phyloP scores from a whole-genome alignment of 2,329 filamentous ascomycete genomes.

The Aspergillus caelatus region DNA sequence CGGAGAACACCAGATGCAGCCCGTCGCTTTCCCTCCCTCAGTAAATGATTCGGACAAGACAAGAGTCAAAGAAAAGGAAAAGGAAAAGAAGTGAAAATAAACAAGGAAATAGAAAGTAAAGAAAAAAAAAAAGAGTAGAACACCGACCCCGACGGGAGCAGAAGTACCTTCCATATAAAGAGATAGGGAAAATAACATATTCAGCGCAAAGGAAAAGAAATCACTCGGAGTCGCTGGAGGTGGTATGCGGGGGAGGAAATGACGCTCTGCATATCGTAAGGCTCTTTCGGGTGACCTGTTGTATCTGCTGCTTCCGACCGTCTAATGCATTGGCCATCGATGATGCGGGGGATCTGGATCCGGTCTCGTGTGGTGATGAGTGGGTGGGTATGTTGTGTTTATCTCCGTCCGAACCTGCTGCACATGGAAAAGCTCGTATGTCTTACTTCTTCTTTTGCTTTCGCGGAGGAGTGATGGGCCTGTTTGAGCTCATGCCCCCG shows the following conservation, averaged over 20 bases:
- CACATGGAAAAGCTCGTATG: slow-evolving; percentile 71
- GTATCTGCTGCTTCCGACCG: slow-evolving; percentile 26
- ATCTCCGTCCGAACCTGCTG: slow-evolving; percentile 96
- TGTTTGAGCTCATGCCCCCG: slow-evolving; percentile 70
- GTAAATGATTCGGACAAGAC: slow-evolving; percentile 25
- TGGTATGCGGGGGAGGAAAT: slow-evolving; percentile 23
- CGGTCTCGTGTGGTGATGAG: slow-evolving; percentile 26
- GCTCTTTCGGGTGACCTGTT: slow-evolving; percentile 22
- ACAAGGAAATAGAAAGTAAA: slow-evolving; percentile 18
- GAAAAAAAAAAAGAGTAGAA: slow-evolving; percentile 18
- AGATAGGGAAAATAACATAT: slow-evolving; percentile 23
- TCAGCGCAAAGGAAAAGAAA: slow-evolving; percentile 19
- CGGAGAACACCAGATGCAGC: slow-evolving; percentile 33
- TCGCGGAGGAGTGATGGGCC: slow-evolving; percentile 70
- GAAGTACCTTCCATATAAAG: slow-evolving; percentile 31
- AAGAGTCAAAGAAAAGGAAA: slow-evolving; percentile 16
- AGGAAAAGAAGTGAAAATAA: slow-evolving; percentile 11
- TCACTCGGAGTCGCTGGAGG: slow-evolving; percentile 23
- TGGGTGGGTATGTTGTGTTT: slow-evolving; percentile 49
- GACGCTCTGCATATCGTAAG: slow-evolving; percentile 26
- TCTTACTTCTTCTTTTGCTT: slow-evolving; percentile 71
- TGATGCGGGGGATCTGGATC: slow-evolving; percentile 31
- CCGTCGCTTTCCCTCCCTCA: slow-evolving; percentile 31
- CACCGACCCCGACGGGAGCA: slow-evolving; percentile 26
- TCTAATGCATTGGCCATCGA: slow-evolving; percentile 28